Evolutionary conservation across 129 eudicot species (phyloP).

Genomic region (Pulicaria dysenterica): DNA sequence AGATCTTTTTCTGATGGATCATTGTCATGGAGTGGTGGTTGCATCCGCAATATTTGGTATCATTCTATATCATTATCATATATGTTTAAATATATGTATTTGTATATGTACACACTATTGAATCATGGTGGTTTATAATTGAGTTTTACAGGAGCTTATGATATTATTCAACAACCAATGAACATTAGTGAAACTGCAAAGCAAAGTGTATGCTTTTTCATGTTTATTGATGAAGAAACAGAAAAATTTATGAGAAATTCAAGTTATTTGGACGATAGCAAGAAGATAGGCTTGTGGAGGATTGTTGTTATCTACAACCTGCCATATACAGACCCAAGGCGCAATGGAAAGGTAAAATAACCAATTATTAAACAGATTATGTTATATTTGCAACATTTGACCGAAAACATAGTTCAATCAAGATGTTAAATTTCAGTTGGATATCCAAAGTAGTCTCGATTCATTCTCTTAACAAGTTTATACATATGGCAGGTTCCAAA

Average conservation of each 20-base stretch:
- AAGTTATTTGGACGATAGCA: slow-evolving; percentile 47
- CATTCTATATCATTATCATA: slow-evolving; percentile 6
- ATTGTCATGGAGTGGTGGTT: slow-evolving; percentile 75
- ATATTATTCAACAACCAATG: slow-evolving; percentile 64
- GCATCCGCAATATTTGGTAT: slow-evolving; percentile 93
- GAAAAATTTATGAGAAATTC: slow-evolving; percentile 59
- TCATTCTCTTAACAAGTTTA: not conserved
- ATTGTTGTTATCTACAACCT: slow-evolving; percentile 59
- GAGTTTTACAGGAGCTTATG: slow-evolving; percentile 62
- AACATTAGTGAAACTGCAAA: slow-evolving; percentile 63
- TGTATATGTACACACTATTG: not conserved
- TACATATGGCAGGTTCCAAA: slow-evolving; percentile 60
- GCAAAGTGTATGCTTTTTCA: slow-evolving; percentile 63
- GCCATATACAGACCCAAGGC: slow-evolving; percentile 81
- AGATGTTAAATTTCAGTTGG: not conserved
- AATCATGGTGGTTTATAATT: slow-evolving; percentile 23
- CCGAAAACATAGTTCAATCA: not conserved
- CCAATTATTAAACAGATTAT: not conserved
- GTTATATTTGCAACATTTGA: not conserved
- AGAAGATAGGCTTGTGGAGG: slow-evolving; percentile 73
- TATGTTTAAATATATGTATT: not conserved
- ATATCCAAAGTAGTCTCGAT: not conserved
- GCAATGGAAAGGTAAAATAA: slow-evolving; percentile 67
- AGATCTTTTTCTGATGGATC: slow-evolving; percentile 72
- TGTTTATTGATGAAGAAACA: slow-evolving; percentile 82